These are phyloP conservation scores for Hypoxylon sp. DNA, from an alignment of 2,329 filamentous ascomycete genomes.

Conservation along the genomic window DNA sequence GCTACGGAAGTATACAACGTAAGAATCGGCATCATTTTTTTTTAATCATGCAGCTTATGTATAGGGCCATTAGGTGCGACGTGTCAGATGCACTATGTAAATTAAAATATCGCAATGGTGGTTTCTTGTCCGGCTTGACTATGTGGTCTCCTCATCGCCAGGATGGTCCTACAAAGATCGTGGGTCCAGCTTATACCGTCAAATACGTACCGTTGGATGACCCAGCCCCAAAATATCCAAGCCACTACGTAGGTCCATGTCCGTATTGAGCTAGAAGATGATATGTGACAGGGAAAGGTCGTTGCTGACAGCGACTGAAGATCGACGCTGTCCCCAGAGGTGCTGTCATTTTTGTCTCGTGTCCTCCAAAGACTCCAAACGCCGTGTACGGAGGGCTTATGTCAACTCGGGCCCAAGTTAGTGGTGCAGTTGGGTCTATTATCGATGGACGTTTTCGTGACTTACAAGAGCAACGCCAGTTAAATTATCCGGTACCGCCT, in stretches of 20 bases:
- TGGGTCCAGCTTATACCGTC: conserved; percentile 70
- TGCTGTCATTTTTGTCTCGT: conserved; percentile 66
- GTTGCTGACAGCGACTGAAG: conserved; percentile 51
- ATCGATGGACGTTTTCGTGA: conserved; percentile 69
- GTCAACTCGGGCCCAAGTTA: conserved; percentile 63
- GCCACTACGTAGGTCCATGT: conserved; percentile 61
- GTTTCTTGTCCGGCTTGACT: conserved; percentile 68
- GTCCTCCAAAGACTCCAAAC: conserved; percentile 62
- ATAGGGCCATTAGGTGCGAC: conserved; percentile 59
- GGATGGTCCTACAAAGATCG: conserved; percentile 66
- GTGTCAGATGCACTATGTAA: conserved; percentile 68
- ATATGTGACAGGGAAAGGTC: not conserved
- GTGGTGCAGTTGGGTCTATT: conserved; percentile 64
- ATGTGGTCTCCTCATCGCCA: conserved; percentile 69
- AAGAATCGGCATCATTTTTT: conserved; percentile 23
- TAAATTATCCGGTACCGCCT: conserved; percentile 60
- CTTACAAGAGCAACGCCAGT: conserved; percentile 66
- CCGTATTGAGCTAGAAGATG: not conserved
- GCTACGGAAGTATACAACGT: conserved; percentile 56
- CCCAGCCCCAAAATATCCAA: conserved; percentile 61
- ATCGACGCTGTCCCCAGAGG: conserved; percentile 65
- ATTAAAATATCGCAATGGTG: conserved; percentile 64
- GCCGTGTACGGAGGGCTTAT: conserved; percentile 70
- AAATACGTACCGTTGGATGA: conserved; percentile 65
- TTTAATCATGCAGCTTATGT: conserved; percentile 13